phyloP scores from a whole-genome alignment of 139 green algal genomes.

The Chlamydomonas sp. region DNA sequence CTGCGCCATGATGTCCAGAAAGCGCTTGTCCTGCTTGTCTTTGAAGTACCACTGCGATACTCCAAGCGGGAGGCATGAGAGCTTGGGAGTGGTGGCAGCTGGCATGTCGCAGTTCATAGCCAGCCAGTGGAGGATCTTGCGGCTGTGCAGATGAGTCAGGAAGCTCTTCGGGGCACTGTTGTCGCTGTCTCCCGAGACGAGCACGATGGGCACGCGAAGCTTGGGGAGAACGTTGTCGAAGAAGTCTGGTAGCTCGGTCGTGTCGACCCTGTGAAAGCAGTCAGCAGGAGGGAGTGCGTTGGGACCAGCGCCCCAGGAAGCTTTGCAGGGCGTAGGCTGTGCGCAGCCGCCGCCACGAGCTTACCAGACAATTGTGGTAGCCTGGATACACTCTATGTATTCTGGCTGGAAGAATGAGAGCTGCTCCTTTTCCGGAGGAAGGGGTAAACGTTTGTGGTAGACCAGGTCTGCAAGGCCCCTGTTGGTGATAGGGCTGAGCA shows the following conservation, averaged over 20 bases:
- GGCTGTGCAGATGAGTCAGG: background rate
- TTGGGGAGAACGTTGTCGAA: background rate
- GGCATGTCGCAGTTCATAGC: background rate
- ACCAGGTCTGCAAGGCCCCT: background rate
- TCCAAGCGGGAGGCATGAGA: conserved; percentile 4
- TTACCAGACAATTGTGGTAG: background rate
- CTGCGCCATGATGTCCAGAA: background rate
- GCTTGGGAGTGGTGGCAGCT: background rate
- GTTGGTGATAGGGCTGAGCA: background rate
- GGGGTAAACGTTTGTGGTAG: background rate
- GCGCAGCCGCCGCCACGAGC: background rate
- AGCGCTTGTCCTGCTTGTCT: background rate
- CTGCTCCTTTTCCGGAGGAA: background rate
- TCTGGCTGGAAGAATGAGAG: background rate
- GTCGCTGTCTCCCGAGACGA: background rate
- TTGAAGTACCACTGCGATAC: background rate
- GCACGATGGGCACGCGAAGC: background rate
- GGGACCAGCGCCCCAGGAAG: background rate
- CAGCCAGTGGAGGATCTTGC: background rate
- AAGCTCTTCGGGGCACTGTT: background rate
- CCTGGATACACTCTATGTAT: background rate
- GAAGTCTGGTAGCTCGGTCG: background rate
- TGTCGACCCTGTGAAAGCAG: background rate
- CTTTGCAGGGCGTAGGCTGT: background rate
- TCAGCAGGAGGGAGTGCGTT: background rate